Evolutionary conservation across 2,329 filamentous ascomycete genomes (phyloP), one percentile per base, ranked within the genome.

Genomic region (Diaporthe sp.): DNA sequence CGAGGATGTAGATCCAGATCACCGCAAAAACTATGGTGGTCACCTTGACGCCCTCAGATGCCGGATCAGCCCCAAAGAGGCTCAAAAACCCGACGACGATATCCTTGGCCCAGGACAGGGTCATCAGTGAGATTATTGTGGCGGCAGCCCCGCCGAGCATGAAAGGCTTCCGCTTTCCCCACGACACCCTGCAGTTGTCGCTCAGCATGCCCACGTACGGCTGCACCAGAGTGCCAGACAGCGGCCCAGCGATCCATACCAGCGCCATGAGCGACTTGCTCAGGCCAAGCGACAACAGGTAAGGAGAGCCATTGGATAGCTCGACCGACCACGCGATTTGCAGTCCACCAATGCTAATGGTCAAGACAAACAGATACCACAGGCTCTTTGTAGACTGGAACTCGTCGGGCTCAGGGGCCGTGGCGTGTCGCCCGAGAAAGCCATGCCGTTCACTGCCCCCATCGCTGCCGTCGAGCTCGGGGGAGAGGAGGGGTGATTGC

Each of bases 241-340:
- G 85, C 25, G 94, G 94, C 0, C 94, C 94, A 17, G 94, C 94
- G 78, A 96, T 94, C 94, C 94, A 97, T 49, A 96, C 94, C 78
- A 96, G 88, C 25, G 94, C 94, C 88, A 96, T 93, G 58, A 96
- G 85, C 51, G 94, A 93, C 86, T 96, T 96, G 88, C 92, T 95
- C 84, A 97, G 89, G 15, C 94, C 94, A 42, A 97, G 90, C 1
- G 94, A 95, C 55, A 96, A 86, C 55, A 97, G 86, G 81, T 94
- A 97, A 8, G 94, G 94, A 72, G 96, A 98, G 79, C 96, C 96
- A 86, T 98, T 96, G 72, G 95, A 98, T 57, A 98, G 88, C 84
- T 98, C 96, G 57, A 98, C 95, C 1, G 96, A 96, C 96, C 96
- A 98, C 39, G 96, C 95, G 79, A 98, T 94, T 85, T 98, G 96